Conservation (phyloP, 2,329 filamentous ascomycete species). For the Samsoniella hepiali region DNA sequence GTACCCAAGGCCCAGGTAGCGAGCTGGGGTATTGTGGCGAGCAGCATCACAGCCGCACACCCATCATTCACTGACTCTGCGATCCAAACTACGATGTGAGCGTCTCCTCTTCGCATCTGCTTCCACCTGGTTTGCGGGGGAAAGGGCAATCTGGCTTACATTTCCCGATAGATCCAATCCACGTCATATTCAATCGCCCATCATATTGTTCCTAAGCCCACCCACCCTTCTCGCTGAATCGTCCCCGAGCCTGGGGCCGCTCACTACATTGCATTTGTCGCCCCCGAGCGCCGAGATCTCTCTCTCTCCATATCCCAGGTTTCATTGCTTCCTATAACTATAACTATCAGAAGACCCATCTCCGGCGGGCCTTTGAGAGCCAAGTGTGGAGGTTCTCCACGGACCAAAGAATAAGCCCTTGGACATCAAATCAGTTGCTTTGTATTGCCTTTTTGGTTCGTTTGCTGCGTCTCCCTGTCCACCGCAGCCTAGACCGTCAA, state of each 20-base stretch:
- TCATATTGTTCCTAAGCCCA: neutral
- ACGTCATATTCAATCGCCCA: neutral
- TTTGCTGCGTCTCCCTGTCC: neutral
- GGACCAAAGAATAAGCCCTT: neutral
- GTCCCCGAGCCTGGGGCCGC: neutral
- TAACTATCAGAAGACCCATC: constrained; percentile 3
- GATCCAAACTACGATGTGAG: neutral
- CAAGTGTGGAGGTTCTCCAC: constrained; percentile 14
- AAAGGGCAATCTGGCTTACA: neutral
- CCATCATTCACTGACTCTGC: neutral
- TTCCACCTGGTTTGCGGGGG: neutral
- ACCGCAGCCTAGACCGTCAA: neutral
- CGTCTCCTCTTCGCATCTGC: constrained; percentile 3
- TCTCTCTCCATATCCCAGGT: neutral
- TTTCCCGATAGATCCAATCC: neutral
- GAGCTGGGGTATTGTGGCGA: neutral
- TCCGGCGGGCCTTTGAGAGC: constrained; percentile 5
- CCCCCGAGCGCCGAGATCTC: neutral
- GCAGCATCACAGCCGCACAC: neutral
- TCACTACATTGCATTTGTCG: neutral
- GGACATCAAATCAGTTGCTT: neutral
- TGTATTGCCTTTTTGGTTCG: neutral
- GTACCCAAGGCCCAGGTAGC: neutral
- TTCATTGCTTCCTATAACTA: neutral
- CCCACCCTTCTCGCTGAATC: neutral